These are phyloP conservation scores for Termitomyces sp. DNA, from an alignment of 768 basidiomycete species.

Conservation along the genomic window DNA sequence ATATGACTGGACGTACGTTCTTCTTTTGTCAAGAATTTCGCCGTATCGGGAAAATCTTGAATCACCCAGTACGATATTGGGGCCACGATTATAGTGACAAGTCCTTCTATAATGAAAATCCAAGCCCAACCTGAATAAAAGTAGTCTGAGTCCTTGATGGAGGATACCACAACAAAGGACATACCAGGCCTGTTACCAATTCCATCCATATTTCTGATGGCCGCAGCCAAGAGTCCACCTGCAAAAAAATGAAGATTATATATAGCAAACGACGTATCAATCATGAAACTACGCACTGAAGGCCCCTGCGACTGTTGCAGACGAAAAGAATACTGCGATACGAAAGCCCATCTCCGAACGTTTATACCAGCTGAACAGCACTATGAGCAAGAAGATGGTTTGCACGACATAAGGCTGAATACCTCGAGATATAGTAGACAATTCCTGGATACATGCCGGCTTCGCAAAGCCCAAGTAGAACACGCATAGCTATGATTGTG, in stretches of 20 bases:
- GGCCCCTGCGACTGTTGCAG: slow-evolving; percentile 73
- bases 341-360: slow-evolving; percentile 69
- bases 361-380: slow-evolving; percentile 65
- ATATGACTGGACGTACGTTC: slow-evolving; percentile 39
- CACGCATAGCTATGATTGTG: slow-evolving; percentile 39
- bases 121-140: slow-evolving; percentile 47
- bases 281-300: slow-evolving; percentile 42
- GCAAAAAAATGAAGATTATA: not conserved
- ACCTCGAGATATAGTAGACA: slow-evolving; percentile 60
- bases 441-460: slow-evolving; percentile 53
- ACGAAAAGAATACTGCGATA: slow-evolving; percentile 72
- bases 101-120: slow-evolving; percentile 74
- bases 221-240: slow-evolving; percentile 63
- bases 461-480: slow-evolving; percentile 60
- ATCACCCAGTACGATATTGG: slow-evolving; percentile 66
- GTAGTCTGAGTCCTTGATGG: not conserved
- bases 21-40: slow-evolving; percentile 58
- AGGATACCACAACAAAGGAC: slow-evolving; percentile 36
- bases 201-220: slow-evolving; percentile 67
- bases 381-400: not conserved
- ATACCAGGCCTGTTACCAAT: slow-evolving; percentile 52
- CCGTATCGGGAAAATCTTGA: slow-evolving; percentile 73
- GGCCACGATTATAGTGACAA: slow-evolving; percentile 57
- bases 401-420: slow-evolving; percentile 8
- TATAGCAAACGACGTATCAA: not conserved